Base-by-base conservation (phyloP, 2,329 filamentous ascomycete genomes). In the Claviceps capensis region DNA sequence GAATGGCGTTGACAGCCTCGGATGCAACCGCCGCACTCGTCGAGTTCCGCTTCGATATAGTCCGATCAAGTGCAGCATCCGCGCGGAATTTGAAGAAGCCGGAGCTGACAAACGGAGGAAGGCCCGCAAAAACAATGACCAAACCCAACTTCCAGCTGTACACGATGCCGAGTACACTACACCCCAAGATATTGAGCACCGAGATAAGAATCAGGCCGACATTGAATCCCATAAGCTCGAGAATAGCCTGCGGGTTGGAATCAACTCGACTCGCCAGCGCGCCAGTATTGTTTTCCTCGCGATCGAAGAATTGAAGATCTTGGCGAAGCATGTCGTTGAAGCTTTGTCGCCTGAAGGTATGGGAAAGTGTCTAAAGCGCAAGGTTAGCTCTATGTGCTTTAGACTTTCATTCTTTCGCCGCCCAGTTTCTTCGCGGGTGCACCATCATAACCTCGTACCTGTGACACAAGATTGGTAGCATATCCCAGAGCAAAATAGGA, bases 111-210 rank as follows among this genome's bases (percentile, higher is more conserved):
- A 71, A 56, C 0, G 66, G 63, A 3, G 69, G 67, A 4, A 72
- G 57, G 0, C 68, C 66, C 4, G 60, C 74, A 48, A 71, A 67
- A 5, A 75, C 67, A n/a, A 72, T 66, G 1, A 76, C 72, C 4
- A 78, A 57, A 0, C 72, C 72, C 6, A 78, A 58, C 48, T 72
- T 75, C 73, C 72, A 78, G 14, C 67, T 68, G 49, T 68, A 65
- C 1, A 61, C 68, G 8, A 78, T 64, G 0, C 68, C 68, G 1
- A 79, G 55, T 11, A 74, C 62, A 51, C 63, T 64, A 53, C 66
- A 70, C 0, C 66, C 62, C 14, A 62, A 51, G 14, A 73, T 55
- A 37, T 68, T 71, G 23, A 72, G 54, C 1, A 67, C 54, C 1
- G 65, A 60, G 37, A 70, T 65, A 9, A 69, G n/a, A 30, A 72